Conservation (phyloP, 1,139 yeast genomes). For the Suhomyces maxii region DNA sequence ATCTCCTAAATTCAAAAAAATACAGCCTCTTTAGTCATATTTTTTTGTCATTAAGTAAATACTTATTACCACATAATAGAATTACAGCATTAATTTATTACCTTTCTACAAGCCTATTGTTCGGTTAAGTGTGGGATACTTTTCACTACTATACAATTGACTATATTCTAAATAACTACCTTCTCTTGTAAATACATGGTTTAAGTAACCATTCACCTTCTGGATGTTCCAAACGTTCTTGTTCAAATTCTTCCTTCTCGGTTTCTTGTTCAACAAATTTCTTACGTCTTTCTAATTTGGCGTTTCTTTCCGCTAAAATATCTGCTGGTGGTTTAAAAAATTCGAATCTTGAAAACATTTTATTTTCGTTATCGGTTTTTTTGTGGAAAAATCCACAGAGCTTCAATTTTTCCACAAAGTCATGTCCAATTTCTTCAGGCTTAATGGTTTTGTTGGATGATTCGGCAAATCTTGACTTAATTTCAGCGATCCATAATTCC, state of each 20-base stretch:
- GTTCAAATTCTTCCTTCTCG: constrained; percentile 57
- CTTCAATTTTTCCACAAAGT: constrained; percentile 77
- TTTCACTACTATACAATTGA: not conserved
- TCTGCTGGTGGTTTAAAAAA: constrained; percentile 85
- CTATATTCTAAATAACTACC: constrained; percentile 37
- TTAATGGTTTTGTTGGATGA: constrained; percentile 25
- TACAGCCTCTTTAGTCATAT: too few species aligned
- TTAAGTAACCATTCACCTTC: constrained; percentile 89
- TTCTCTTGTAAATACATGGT: constrained; percentile 93
- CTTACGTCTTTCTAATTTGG: constrained; percentile 61
- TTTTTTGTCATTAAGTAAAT: too few species aligned
- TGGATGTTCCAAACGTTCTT: constrained; percentile 55
- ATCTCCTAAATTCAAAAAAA: too few species aligned
- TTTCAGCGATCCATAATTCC: constrained; percentile 96
- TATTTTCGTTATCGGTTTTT: constrained; percentile 80
- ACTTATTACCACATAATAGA: too few species aligned
- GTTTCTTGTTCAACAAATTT: constrained; percentile 73
- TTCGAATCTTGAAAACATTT: constrained; percentile 93
- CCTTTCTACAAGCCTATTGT: not conserved
- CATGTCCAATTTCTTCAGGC: constrained; percentile 54
- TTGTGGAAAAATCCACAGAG: constrained; percentile 84
- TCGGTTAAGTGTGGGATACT: not conserved
- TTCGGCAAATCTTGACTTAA: constrained; percentile 85
- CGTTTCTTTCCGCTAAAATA: constrained; percentile 62
- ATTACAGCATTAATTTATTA: not conserved